Conservation (phyloP, 129 eudicot species). For the Lonicera japonica region DNA sequence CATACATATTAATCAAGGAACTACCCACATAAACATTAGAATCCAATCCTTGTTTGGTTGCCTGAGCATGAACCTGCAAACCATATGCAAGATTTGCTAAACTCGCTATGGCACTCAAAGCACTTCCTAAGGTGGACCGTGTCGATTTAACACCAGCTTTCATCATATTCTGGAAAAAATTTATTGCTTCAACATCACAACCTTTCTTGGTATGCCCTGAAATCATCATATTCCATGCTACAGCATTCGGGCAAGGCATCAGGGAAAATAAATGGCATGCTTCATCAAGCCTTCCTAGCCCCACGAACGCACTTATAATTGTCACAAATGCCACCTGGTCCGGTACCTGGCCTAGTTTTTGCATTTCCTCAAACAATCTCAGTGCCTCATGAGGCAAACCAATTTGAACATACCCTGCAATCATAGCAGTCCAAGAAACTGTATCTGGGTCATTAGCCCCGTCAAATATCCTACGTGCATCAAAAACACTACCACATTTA, state of each 20-base stretch:
- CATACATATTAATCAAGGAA: conserved; percentile 77
- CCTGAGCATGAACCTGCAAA: conserved; percentile 71
- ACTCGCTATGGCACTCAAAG: conserved; percentile 76
- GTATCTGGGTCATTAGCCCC: conserved; percentile 36
- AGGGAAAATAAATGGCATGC: conserved; percentile 44
- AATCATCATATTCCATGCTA: conserved; percentile 92
- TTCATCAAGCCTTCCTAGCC: conserved; percentile 57
- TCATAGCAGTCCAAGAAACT: conserved; percentile 90
- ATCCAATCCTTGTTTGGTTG: conserved; percentile 70
- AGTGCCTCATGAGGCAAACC: conserved; percentile 57
- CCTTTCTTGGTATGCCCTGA: conserved; percentile 80
- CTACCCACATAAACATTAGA: conserved; percentile 91
- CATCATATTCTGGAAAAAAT: conserved; percentile 49
- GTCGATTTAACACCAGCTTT: conserved; percentile 51
- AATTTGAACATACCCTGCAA: conserved; percentile 55
- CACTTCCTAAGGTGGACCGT: conserved; percentile 83
- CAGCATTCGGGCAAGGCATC: conserved; percentile 57
- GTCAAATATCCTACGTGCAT: conserved; percentile 56
- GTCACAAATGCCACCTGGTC: conserved; percentile 85
- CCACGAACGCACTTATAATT: conserved; percentile 57
- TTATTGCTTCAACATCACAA: conserved; percentile 45
- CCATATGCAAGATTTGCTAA: conserved; percentile 44
- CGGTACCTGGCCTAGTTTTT: conserved; percentile 42
- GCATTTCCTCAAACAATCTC: conserved; percentile 56
- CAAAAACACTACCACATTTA: conserved; percentile 45